These are phyloP conservation scores for Cephalotrichum gorgonifer DNA, from an alignment of 2,329 filamentous ascomycete species.

Conservation along the genomic window DNA sequence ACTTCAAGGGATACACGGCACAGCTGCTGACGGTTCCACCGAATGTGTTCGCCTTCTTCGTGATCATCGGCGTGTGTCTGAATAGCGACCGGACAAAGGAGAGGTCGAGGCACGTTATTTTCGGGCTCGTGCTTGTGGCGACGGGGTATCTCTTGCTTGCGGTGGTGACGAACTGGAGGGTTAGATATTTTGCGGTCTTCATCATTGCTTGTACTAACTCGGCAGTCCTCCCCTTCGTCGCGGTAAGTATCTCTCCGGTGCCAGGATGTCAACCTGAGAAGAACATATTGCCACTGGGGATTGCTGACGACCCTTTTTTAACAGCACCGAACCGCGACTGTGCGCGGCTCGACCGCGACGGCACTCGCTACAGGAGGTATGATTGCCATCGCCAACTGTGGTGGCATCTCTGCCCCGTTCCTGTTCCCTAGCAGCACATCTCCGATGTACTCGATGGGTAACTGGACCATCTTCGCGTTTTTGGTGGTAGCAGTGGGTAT, in stretches of 20 bases:
- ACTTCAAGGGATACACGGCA: constrained; percentile 20
- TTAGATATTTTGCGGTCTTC: constrained; percentile 19
- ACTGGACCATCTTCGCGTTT: constrained; percentile 22
- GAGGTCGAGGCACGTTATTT: constrained; percentile 20
- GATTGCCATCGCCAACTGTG: constrained; percentile 22
- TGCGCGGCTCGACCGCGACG: constrained; percentile 19
- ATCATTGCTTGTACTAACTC: constrained; percentile 22
- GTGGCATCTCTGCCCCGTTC: constrained; percentile 22
- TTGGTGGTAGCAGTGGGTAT: constrained; percentile 14
- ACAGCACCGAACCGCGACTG: constrained; percentile 22
- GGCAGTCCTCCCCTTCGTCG: constrained; percentile 20
- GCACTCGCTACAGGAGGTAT: constrained; percentile 22
- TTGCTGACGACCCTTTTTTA: too few species aligned
- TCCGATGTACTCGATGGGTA: constrained; percentile 22
- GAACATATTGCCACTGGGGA: too few species aligned
- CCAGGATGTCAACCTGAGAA: too few species aligned
- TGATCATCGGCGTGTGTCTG: constrained; percentile 20
- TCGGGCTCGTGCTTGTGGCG: constrained; percentile 15
- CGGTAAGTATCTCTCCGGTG: too few species aligned
- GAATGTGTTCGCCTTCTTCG: constrained; percentile 23
- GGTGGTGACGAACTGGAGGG: constrained; percentile 17
- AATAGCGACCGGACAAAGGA: constrained; percentile 20
- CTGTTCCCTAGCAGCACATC: constrained; percentile 18
- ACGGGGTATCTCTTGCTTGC: constrained; percentile 19
- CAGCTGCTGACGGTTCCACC: constrained; percentile 25